A percentile compares a stretch with the other conserved stretches of the same genome.
These are phyloP conservation scores for Suaeda aralocaspica DNA, from an alignment of 148 eudicot species.

Conservation along the genomic window DNA sequence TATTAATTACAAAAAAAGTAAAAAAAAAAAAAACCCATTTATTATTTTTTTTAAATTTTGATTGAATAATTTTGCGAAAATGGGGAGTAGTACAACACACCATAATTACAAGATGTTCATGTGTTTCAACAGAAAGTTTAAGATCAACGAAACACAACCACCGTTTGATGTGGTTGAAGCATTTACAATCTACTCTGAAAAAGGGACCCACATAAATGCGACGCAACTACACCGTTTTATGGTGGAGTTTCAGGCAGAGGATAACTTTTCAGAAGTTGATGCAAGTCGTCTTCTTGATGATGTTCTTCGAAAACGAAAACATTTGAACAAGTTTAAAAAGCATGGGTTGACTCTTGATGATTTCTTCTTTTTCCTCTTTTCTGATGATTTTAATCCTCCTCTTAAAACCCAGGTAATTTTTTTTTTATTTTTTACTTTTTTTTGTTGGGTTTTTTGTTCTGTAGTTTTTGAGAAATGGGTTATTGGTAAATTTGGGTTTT, in stretches of 20 bases:
- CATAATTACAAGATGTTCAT: conserved; percentile 75
- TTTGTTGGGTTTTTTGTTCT: background rate
- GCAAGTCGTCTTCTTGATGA: conserved; percentile 31
- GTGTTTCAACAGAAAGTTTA: conserved; percentile 72
- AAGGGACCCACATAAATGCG: conserved; percentile 36
- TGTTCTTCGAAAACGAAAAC: conserved; percentile 35
- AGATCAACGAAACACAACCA: conserved; percentile 54
- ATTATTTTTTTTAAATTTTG: background rate
- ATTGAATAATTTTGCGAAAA: background rate
- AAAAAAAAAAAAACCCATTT: background rate
- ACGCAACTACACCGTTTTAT: conserved; percentile 53
- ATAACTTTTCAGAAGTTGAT: conserved; percentile 33
- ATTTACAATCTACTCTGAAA: conserved; percentile 37
- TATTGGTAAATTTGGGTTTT: background rate
- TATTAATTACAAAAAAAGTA: background rate
- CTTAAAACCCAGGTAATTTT: conserved; percentile 44
- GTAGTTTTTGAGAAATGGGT: background rate
- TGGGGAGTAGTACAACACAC: conserved; percentile 18
- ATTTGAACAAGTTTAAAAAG: conserved; percentile 25
- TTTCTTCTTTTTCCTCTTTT: conserved; percentile 61
- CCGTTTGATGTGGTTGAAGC: conserved; percentile 68
- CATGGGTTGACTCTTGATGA: conserved; percentile 52
- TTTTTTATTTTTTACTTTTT: background rate
- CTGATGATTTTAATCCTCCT: conserved; percentile 63
- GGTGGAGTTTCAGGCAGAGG: conserved; percentile 57